Base-by-base conservation (phyloP, 2,329 filamentous ascomycete genomes). In the Sporothrix sp. region DNA sequence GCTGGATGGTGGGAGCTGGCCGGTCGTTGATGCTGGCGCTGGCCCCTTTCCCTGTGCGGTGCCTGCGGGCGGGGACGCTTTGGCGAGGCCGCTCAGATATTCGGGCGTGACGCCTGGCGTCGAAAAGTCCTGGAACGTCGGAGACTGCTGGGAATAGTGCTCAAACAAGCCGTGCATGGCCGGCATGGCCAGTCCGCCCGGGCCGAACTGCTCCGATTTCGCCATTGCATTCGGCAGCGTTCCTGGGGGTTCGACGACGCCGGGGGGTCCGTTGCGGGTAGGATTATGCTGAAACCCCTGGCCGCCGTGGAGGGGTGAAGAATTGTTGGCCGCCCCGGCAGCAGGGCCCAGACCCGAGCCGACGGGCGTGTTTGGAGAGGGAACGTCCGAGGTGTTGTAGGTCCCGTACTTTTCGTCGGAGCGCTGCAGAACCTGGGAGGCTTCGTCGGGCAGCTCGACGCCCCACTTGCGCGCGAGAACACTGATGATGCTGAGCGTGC, bases 401-500 rank as follows among this genome's bases (percentile, higher is more conserved):
- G 76, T 77, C 1, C 87, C 88, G 66, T 86, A 95, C 66, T 84
- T 91, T 39, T 79, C 73, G 61, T 94, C 87, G 2, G 87, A 85
- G 32, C 88, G 79, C 44, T 81, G 73, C n/a, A 97, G 75, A 2
- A 94, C 81, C 2, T 75, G 69, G 0, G 78, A 74, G 0, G 90
- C 91, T 65, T 97, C 91, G 53, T 87, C 83, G 0, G 93, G 91
- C 9, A 97, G 67, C 51, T 88, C 82, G 38, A 95, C 84, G 16
- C 83, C 84, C 90, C 93, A 97, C 60, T 93, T 93, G n/a, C 82
- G 79, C 1, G 85, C 84, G 11, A 95, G 78, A 4, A 94, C 81
- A 58, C 85, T 89, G 38, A 98, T 73, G 43, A 97, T 95, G 53
- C 82, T 81, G 7, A 97, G 73, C 0, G 90, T 91, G 11, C 91